Conservation (phyloP, 495 filamentous ascomycete species). For the Penicillium atrosanguineum region DNA sequence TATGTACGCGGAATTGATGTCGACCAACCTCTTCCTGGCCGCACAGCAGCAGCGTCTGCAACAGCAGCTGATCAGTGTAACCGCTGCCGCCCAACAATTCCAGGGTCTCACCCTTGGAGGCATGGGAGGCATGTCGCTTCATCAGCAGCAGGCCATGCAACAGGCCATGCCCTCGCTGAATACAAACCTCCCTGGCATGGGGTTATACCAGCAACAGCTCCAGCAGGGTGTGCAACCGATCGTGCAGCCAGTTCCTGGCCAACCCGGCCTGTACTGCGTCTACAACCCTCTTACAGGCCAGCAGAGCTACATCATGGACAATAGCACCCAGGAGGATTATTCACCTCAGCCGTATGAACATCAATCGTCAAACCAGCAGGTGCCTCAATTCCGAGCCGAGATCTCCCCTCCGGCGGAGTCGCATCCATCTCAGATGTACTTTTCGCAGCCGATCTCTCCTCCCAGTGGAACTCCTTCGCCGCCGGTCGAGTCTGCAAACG, state of each 20-base stretch:
- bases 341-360: constrained; percentile 31
- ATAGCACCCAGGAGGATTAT: constrained; percentile 38
- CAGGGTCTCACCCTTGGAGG: constrained; percentile 63
- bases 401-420: constrained; percentile 73
- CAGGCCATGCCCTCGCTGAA: constrained; percentile 32
- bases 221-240: constrained; percentile 72
- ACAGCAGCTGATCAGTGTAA: constrained; percentile 58
- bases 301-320: constrained; percentile 69
- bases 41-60: constrained; percentile 85
- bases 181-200: constrained; percentile 45
- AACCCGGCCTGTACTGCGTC: constrained; percentile 73
- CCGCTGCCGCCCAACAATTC: constrained; percentile 67
- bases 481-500: constrained; percentile 69
- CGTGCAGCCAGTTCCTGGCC: constrained; percentile 63
- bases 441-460: constrained; percentile 53
- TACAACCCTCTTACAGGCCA: constrained; percentile 83
- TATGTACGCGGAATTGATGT: constrained; percentile 77
- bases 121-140: constrained; percentile 27
- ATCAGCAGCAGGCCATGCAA: constrained; percentile 44
- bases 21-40: constrained; percentile 79
- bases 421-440: constrained; percentile 46
- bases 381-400: constrained; percentile 68
- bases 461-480: constrained; percentile 64
- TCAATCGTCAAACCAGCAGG: constrained; percentile 42
- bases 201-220: constrained; percentile 66